phyloP scores from a whole-genome alignment of 2,329 filamentous ascomycete species.

The Ceratocystiopsis brevicomis region DNA sequence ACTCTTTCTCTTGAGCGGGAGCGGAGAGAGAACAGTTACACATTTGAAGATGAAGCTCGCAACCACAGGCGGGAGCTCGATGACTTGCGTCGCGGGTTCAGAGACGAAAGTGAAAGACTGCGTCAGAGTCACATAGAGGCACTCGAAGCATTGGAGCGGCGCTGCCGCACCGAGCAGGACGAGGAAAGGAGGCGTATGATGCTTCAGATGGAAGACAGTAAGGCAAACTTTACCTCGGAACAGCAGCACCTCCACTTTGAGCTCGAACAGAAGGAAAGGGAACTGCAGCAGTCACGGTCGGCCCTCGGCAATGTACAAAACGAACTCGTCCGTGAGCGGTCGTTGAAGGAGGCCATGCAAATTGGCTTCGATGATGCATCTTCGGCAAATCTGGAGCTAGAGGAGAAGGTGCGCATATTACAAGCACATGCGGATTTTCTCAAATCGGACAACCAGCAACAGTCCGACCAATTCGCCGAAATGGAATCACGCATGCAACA shows the following conservation, averaged over 20 bases:
- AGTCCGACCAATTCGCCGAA: constrained; percentile 66
- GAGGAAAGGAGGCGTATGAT: constrained; percentile 39
- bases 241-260: constrained; percentile 30
- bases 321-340: constrained; percentile 43
- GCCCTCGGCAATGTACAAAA: constrained; percentile 26
- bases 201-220: constrained; percentile 48
- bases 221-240: constrained; percentile 30
- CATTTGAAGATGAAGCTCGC: constrained; percentile 34
- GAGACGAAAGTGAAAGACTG: constrained; percentile 37
- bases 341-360: constrained; percentile 34
- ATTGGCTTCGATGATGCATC: constrained; percentile 38
- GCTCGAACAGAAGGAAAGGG: constrained; percentile 33
- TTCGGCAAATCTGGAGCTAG: constrained; percentile 44
- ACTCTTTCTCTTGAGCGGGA: constrained; percentile 23
- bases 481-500: constrained; percentile 69
- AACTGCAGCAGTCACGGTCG: constrained; percentile 29
- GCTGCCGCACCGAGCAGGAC: constrained; percentile 44
- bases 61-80: constrained; percentile 37
- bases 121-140: constrained; percentile 47
- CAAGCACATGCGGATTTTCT: constrained; percentile 74
- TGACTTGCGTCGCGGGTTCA: constrained; percentile 29
- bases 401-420: constrained; percentile 56
- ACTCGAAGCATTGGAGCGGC: constrained; percentile 42
- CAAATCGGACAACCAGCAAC: constrained; percentile 74
- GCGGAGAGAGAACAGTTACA: constrained; percentile 26